Evolutionary conservation across 805 yeast genomes (phyloP), one percentile per base, ranked within the genome.

Genomic region (Saccharomycopsis sp.): DNA sequence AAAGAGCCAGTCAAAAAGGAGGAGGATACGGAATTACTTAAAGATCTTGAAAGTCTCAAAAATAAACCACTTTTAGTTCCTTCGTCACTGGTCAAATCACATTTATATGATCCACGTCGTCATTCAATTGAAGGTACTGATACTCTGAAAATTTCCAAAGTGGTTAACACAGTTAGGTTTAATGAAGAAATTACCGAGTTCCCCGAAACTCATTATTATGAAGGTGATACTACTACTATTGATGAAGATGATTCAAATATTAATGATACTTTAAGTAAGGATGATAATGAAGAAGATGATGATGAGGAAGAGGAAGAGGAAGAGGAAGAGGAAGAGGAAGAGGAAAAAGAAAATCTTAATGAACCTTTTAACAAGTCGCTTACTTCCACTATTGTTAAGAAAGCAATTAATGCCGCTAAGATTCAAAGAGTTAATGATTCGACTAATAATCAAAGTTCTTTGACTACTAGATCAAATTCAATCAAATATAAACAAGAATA

Each of bases 161-260:
- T 21, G 5, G 36, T 32, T 27, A 37, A 36, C 18, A 44, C 45
- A 23, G 47, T 44, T 8, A 31, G 47, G 18, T 44, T 44, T 18
- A 42, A 44, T 29, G 47, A 44, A 29, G 47, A 44, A 26, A 41
- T 44, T 25, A 44, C 47, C 3, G 45, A 40, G 17, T 38, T n/a
- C n/a, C n/a, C n/a, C n/a, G n/a, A n/a, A n/a, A n/a, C n/a, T n/a
- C n/a, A n/a, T n/a, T n/a, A n/a, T n/a, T n/a, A n/a, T n/a, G n/a
- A 36, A 15, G 45, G 38, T 6, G 36, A 30, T 31, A 34, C 38
- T 13, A 34, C 27, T 23, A 23, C 10, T 23, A 23, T 10, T 21
- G 28, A 32, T 15, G 41, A 41, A 20, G 36, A 18, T 20, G 36
- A 18, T 9, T n/a, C 29, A 8, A 21, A n/a, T 15, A 18, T 20